These are phyloP conservation scores for Picochlorum sp. DNA, from an alignment of 139 green algal genomes.

Conservation along the genomic window DNA sequence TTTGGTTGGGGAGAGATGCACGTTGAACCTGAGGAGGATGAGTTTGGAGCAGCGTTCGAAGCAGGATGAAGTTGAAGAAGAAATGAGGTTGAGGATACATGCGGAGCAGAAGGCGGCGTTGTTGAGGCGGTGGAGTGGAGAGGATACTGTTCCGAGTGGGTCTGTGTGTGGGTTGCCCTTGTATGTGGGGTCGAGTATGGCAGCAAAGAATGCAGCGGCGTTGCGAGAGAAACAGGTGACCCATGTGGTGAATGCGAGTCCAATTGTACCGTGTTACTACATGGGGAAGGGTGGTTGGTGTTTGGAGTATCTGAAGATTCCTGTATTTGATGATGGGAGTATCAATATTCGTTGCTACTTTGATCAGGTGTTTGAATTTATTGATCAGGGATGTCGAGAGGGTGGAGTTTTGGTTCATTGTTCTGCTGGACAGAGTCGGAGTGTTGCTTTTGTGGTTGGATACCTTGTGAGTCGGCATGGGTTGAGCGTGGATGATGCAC, in stretches of 20 bases:
- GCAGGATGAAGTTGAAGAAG: not conserved
- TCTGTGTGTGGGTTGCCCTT: constrained; percentile 18
- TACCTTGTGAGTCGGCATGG: constrained; percentile 16
- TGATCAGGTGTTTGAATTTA: constrained; percentile 39
- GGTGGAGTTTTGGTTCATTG: constrained; percentile 81
- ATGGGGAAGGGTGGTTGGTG: constrained; percentile 6
- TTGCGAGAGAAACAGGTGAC: constrained; percentile 55
- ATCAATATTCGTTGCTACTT: constrained; percentile 61
- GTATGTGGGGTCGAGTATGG: constrained; percentile 31
- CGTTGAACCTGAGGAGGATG: not conserved
- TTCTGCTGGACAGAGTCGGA: constrained; percentile 71
- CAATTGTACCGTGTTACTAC: constrained; percentile 41
- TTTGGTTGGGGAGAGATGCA: not conserved
- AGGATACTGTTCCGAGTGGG: constrained; percentile 21
- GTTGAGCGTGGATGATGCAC: constrained; percentile 25
- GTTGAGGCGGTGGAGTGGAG: constrained; percentile 7
- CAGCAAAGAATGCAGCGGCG: constrained; percentile 34
- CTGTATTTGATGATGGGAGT: constrained; percentile 62
- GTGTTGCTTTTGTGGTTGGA: constrained; percentile 53
- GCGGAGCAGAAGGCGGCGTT: constrained; percentile 19
- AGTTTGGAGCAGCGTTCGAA: not conserved
- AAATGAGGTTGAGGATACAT: constrained; percentile 8
- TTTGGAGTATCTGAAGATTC: constrained; percentile 42
- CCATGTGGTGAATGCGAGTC: constrained; percentile 72
- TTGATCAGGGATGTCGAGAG: constrained; percentile 24